Evolutionary conservation across 441 rosid species (phyloP).

Genomic region (Capsella rubella): DNA sequence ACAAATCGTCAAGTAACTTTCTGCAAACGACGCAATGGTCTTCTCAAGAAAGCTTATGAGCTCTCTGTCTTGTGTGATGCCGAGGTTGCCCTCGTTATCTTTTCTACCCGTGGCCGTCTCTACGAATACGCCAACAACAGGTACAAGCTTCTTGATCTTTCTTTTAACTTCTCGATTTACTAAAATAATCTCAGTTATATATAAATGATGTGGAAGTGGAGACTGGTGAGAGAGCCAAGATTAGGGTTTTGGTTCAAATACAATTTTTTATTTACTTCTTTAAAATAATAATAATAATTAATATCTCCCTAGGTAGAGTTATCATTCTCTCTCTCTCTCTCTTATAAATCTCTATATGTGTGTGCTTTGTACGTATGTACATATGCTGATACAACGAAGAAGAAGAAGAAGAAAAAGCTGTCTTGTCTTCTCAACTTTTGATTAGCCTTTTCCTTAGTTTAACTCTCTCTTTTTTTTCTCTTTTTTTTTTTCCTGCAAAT

Average conservation of each 20-base stretch:
- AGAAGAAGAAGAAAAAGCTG: conserved; percentile 24
- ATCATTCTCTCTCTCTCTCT: conserved; percentile 3
- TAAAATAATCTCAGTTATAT: neutral
- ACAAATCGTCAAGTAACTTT: conserved; percentile 73
- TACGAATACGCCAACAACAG: conserved; percentile 69
- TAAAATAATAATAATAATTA: neutral
- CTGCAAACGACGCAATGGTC: conserved; percentile 69
- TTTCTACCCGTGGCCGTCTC: conserved; percentile 72
- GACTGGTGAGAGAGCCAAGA: conserved; percentile 5
- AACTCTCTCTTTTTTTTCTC: neutral
- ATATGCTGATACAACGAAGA: conserved; percentile 9
- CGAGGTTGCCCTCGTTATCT: conserved; percentile 68
- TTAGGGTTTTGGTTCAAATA: conserved; percentile 29
- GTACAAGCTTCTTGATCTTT: conserved; percentile 36
- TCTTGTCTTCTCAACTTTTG: conserved; percentile 41
- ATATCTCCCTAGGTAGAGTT: neutral
- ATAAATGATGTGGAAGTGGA: neutral
- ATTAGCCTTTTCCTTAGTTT: conserved; percentile 27
- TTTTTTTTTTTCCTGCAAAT: conserved; percentile 26
- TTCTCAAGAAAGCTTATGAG: conserved; percentile 74
- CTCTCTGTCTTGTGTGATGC: conserved; percentile 70
- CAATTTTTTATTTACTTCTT: neutral
- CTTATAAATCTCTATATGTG: neutral
- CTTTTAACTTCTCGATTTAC: neutral
- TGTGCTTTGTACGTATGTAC: neutral